Evolutionary conservation across 2,329 filamentous ascomycete species (phyloP), one percentile per base, ranked within the genome.

Genomic region (Paecilomyces variotii): DNA sequence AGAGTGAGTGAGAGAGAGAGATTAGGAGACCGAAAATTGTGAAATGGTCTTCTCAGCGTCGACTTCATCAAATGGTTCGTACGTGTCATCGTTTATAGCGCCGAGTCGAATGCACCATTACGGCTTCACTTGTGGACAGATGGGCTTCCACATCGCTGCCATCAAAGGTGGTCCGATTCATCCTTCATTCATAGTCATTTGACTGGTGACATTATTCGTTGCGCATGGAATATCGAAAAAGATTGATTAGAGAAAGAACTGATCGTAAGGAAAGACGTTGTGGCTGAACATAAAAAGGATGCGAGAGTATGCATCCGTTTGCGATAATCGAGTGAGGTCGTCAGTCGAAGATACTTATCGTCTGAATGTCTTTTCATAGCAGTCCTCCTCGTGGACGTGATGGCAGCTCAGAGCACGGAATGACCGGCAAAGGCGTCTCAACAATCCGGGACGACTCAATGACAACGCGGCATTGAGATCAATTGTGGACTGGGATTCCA

Each of bases 361-460:
- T 45, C 39, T n/a, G 39, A 45, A 45, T 45, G 39, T 14, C 39
- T 45, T 45, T 45, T 45, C 39, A 7, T 45, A 45, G 39, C n/a
- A 45, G 39, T 45, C 39, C n/a, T 45, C 39, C 6, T 45, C 39
- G n/a, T 45, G 39, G 39, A 45, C 64, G 12, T 58, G 61, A 26
- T 67, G 63, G 28, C 68, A 70, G 35, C 65, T 63, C 3, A 70
- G 60, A 24, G 68, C 62, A 9, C 66, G 65, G 32, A 68, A 55
- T 2, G 65, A 67, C 30, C 65, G 63, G 65, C 66, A 67, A 2
- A 68, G 56, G 2, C 66, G 64, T 56, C 65, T 66, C 58, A 65
- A 64, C 12, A 68, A 54, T 11, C 65, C 64, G 2, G 61, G 64
- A 0, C 65, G 64, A 4, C 60, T 54, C 24, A 67, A 57, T 0